Evolutionary conservation across 192 early-diverging fungal genomes (phyloP).

Genomic region (Phycomyces blakesleeanus): DNA sequence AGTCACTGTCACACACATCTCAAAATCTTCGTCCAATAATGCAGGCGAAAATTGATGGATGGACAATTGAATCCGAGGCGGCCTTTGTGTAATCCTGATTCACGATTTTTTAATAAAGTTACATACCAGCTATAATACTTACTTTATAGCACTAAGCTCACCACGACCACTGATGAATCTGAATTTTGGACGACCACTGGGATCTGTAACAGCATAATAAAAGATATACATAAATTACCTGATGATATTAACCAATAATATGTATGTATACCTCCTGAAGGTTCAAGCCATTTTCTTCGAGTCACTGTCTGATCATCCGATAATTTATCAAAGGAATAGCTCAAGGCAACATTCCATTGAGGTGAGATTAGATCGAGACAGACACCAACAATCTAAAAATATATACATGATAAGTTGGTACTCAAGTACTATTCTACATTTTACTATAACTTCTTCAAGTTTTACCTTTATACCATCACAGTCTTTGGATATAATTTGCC

Average conservation of each 20-base stretch:
- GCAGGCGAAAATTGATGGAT: slow-evolving; percentile 55
- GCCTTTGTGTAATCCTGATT: slow-evolving; percentile 50
- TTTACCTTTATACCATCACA: slow-evolving; percentile 61
- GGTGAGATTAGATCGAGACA: slow-evolving; percentile 40
- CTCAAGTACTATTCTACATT: background rate
- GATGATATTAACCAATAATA: background rate
- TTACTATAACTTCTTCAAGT: slow-evolving; percentile 1
- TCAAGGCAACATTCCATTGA: slow-evolving; percentile 43
- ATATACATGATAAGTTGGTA: slow-evolving; percentile 1
- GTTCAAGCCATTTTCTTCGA: slow-evolving; percentile 27
- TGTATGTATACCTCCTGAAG: slow-evolving; percentile 5
- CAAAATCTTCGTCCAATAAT: slow-evolving; percentile 65
- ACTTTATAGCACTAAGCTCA: slow-evolving; percentile 47
- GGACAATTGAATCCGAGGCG: slow-evolving; percentile 57
- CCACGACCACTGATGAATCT: slow-evolving; percentile 52
- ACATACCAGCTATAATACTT: background rate
- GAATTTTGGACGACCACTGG: slow-evolving; percentile 6
- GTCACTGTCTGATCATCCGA: slow-evolving; percentile 25
- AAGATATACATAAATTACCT: background rate
- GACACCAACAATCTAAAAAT: slow-evolving; percentile 41
- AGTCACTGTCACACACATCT: slow-evolving; percentile 53
- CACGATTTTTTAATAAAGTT: no score
- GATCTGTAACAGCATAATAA: background rate
- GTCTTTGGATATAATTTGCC: slow-evolving; percentile 45
- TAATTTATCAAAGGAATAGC: slow-evolving; percentile 33